Conservation (phyloP, 2,329 filamentous ascomycete genomes). For the Monilinia aucupariae region DNA sequence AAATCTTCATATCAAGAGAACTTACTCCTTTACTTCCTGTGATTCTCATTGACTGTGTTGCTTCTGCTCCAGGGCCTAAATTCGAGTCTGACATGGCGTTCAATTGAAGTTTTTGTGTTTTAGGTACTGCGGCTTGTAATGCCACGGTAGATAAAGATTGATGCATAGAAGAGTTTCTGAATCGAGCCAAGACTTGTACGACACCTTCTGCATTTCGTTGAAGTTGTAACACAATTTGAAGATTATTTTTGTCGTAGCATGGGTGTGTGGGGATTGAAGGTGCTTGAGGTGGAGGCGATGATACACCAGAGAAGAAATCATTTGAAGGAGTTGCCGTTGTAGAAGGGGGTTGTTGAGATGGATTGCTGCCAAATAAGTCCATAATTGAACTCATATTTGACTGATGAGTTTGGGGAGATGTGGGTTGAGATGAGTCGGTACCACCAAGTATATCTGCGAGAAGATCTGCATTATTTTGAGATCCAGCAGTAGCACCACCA, state of each 20-base stretch:
- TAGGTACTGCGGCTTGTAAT: slow-evolving; percentile 90
- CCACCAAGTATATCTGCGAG: slow-evolving; percentile 88
- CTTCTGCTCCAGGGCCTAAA: slow-evolving; percentile 70
- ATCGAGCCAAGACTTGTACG: slow-evolving; percentile 77
- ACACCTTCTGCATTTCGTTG: slow-evolving; percentile 75
- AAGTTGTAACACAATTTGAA: slow-evolving; percentile 74
- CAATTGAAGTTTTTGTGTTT: slow-evolving; percentile 89
- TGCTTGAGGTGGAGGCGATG: slow-evolving; percentile 46
- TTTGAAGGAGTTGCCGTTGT: slow-evolving; percentile 41
- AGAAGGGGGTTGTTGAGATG: slow-evolving; percentile 40
- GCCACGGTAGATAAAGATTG: slow-evolving; percentile 67
- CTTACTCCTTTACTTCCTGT: slow-evolving; percentile 82
- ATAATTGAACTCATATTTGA: slow-evolving; percentile 70
- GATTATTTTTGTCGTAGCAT: slow-evolving; percentile 81
- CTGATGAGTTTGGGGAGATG: slow-evolving; percentile 49
- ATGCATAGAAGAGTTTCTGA: slow-evolving; percentile 69
- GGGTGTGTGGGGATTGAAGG: slow-evolving; percentile 52
- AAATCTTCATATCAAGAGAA: slow-evolving; percentile 31
- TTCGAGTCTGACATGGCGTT: slow-evolving; percentile 82
- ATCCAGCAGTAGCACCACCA: slow-evolving; percentile 58
- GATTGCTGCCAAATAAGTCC: slow-evolving; percentile 69
- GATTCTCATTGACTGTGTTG: slow-evolving; percentile 86
- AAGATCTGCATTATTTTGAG: slow-evolving; percentile 74
- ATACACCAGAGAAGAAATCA: slow-evolving; percentile 47
- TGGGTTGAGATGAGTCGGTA: slow-evolving; percentile 45